Evolutionary conservation across 331 rosid genomes (phyloP), one percentile per base, ranked within the genome.

Genomic region (Quercus lobata): DNA sequence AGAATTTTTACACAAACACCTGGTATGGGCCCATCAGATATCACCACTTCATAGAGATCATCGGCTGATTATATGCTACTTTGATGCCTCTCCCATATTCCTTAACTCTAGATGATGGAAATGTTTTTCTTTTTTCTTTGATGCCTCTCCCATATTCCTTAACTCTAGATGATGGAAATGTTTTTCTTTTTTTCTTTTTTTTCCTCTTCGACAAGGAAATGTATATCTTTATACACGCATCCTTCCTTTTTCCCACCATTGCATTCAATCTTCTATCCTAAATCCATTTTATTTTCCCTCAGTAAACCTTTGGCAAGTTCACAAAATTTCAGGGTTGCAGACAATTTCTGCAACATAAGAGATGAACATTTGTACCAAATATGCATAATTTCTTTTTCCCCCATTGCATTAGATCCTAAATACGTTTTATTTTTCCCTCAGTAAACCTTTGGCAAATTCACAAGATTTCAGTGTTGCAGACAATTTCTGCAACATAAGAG

Each of bases 321-420:
- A 55, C 10, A 7, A 18, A 5, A 37, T 55, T 15, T 71, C 9
- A 63, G 27, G 57, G 19, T 57, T 27, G 37, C 58, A 71, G 34
- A 44, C 54, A 78, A 76, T 27, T 84, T 69, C 54, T 24, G 21
- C 53, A 30, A 53, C 61, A 69, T 22, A 34, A 74, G 19, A 56
- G 18, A 53, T 56, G 22, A 12, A 68, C 53, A 34, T 30, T 17
- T 30, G 41, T 32, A 2, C 14, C 46, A 49, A 1, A 49, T 12
- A 24, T 60, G 32, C 32, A 60, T 60, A 60, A 60, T 60, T 24
- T 32, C 17, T 11, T 24, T 5, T 60, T 8, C 25, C 27, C 14
- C 27, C 66, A 60, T 24, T 12, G 18, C 34, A 60, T 60, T 60
- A 29, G 25, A 60, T 60, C 66, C 34, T 60, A 24, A 9, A 24